These are phyloP conservation scores for Jaapia argillacea DNA, from an alignment of 768 basidiomycete genomes.

Conservation along the genomic window DNA sequence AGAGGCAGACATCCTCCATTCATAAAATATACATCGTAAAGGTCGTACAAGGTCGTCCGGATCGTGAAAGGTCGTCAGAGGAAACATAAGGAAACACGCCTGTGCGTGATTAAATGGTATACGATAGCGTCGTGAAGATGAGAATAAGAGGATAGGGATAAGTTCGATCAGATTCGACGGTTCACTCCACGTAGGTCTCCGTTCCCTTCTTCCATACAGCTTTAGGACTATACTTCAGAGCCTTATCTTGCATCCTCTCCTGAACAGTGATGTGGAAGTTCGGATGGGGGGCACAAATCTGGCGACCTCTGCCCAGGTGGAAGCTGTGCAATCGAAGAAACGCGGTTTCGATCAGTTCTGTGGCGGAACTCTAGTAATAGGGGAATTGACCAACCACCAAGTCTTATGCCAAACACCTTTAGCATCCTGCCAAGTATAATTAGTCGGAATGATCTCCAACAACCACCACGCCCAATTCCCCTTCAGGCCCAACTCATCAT, in stretches of 20 bases:
- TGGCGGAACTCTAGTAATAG: not conserved
- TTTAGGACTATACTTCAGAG: slow-evolving; percentile 45
- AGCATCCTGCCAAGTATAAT: slow-evolving; percentile 45
- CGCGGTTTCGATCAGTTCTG: not conserved
- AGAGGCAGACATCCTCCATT: too few relatives aligned
- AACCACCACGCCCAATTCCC: slow-evolving; percentile 49
- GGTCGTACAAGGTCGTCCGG: too few relatives aligned
- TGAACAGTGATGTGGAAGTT: slow-evolving; percentile 58
- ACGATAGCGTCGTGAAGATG: too few relatives aligned
- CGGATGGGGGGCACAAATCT: slow-evolving; percentile 34
- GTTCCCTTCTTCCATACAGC: slow-evolving; percentile 51
- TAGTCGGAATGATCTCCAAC: slow-evolving; percentile 54
- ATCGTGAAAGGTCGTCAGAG: too few relatives aligned
- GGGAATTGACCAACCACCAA: slow-evolving; percentile 37
- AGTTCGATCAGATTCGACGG: too few relatives aligned
- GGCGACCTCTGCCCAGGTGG: slow-evolving; percentile 49
- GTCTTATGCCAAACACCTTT: slow-evolving; percentile 42
- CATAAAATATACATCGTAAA: too few relatives aligned
- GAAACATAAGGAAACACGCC: too few relatives aligned
- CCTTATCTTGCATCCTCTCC: slow-evolving; percentile 37
- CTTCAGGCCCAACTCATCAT: slow-evolving; percentile 34
- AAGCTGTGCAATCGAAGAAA: slow-evolving; percentile 20
- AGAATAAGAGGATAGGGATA: too few relatives aligned
- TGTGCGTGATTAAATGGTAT: too few relatives aligned
- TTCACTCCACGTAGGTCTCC: too few relatives aligned